These are phyloP conservation scores for Komagataea norvegica DNA, from an alignment of 1,139 yeast genomes.

Conservation along the genomic window DNA sequence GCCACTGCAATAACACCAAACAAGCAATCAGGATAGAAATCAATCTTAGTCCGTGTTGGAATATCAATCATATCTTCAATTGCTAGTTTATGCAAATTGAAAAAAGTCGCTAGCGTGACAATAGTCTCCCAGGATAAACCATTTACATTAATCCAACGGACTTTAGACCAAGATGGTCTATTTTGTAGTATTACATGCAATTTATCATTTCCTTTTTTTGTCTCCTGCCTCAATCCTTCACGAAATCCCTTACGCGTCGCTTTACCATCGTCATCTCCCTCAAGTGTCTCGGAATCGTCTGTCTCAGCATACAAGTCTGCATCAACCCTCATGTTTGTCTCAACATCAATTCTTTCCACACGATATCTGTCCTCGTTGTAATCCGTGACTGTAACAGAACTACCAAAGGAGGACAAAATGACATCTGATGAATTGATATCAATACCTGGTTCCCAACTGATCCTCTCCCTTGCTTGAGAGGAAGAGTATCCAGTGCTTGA, in stretches of 20 bases:
- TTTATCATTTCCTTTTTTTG: constrained; percentile 13
- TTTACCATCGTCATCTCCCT: background rate
- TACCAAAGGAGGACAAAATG: constrained; percentile 42
- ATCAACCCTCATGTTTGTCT: constrained; percentile 20
- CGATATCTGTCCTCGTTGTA: constrained; percentile 39
- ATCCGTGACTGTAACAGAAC: constrained; percentile 45
- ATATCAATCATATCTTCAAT: constrained; percentile 56
- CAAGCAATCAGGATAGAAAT: constrained; percentile 42
- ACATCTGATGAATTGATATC: constrained; percentile 45
- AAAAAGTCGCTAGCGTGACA: constrained; percentile 36
- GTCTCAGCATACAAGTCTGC: constrained; percentile 5
- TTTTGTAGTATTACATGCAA: constrained; percentile 24
- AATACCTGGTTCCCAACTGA: constrained; percentile 54
- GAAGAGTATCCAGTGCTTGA: constrained; percentile 31
- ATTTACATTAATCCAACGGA: constrained; percentile 51
- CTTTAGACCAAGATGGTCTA: constrained; percentile 43
- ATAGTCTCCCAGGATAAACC: constrained; percentile 54
- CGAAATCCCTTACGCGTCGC: constrained; percentile 4
- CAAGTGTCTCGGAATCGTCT: constrained; percentile 5
- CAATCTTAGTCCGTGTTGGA: constrained; percentile 52
- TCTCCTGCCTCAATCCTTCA: constrained; percentile 7
- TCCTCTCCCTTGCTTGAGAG: constrained; percentile 32
- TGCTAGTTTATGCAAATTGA: constrained; percentile 43
- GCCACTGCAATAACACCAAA: constrained; percentile 49
- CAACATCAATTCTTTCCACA: constrained; percentile 35